Conservation (phyloP, 2,329 filamentous ascomycete species). For the Cercospora nicotianae region DNA sequence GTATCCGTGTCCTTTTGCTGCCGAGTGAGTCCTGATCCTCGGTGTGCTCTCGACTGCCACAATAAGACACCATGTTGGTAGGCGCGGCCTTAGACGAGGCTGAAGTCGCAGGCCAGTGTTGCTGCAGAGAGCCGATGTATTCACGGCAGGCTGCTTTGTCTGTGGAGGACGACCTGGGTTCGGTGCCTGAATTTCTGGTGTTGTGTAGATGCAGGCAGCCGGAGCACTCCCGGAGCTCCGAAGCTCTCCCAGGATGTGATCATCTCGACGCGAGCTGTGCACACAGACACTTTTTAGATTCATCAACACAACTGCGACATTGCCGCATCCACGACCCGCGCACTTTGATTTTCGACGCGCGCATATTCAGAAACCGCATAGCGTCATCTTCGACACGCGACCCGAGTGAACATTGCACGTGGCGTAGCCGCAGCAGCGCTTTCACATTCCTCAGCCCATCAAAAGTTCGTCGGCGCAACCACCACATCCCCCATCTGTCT, state of each 20-base stretch:
- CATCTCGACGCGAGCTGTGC: slow-evolving; percentile 3
- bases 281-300: background rate
- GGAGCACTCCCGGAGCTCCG: background rate
- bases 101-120: background rate
- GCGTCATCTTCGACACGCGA: background rate
- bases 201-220: background rate
- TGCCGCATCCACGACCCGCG: background rate
- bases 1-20: background rate
- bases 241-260: slow-evolving; percentile 5
- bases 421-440: slow-evolving; percentile 12
- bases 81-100: background rate
- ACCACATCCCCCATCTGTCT: background rate
- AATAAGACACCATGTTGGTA: background rate
- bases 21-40: background rate
- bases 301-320: background rate
- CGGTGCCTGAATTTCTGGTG: background rate
- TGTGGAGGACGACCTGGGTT: background rate
- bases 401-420: slow-evolving; percentile 4
- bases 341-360: background rate
- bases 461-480: slow-evolving; percentile 11
- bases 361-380: background rate
- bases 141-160: background rate
- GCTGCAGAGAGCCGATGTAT: background rate
- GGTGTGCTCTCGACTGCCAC: background rate
- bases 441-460: slow-evolving; percentile 13